Base-by-base conservation (phyloP, 177 flowering plant genomes). In the Vitis hybrid region DNA sequence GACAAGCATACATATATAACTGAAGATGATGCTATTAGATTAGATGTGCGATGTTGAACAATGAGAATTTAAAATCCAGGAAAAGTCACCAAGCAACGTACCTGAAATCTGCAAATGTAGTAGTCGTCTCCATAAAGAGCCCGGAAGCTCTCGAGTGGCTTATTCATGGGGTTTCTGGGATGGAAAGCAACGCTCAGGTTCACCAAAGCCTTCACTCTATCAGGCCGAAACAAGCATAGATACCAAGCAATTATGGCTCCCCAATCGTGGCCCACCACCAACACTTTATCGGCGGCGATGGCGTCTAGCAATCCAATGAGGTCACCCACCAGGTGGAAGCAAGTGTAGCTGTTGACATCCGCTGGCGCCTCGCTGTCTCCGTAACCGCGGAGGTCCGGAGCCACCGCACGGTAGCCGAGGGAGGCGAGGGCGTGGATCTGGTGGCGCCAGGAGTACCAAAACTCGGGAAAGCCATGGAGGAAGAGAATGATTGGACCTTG, bases 371-470 rank as follows among this genome's bases (percentile, higher is more conserved):
- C 87, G 15, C 97, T 84, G 71, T 86, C 93, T 2, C 95, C 97
- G 73, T 24, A 90, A 32, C 97, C 97, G 3, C 97, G 82, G 56
- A 93, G 76, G 70, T 91, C 97, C 2, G 98, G 97, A 12, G 94
- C 98, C 16, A 89, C 80, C 9, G 86, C 92, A 0, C 87, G 81
- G 89, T 86, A 93, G 63, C 97, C 95, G 35, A 62, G 82, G 1
- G 80, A 74, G 14, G 97, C 81, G 2, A 93, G 75, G 48, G 79
- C 77, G 6, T 52, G 1, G 64, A 91, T 84, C 80, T 88, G 94
- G 84, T 89, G 91, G 60, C 88, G 82, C 97, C 96, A 91, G n/a
- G 91, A 50, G 76, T 87, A 91, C 92, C 94, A 91, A 15, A 86
- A 83, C 72, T 86, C 84, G 0, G 91, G 97, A 74, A 91, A 91